Evolutionary conservation across 148 eudicot species (phyloP).

Genomic region (Chenopodium suecicum): DNA sequence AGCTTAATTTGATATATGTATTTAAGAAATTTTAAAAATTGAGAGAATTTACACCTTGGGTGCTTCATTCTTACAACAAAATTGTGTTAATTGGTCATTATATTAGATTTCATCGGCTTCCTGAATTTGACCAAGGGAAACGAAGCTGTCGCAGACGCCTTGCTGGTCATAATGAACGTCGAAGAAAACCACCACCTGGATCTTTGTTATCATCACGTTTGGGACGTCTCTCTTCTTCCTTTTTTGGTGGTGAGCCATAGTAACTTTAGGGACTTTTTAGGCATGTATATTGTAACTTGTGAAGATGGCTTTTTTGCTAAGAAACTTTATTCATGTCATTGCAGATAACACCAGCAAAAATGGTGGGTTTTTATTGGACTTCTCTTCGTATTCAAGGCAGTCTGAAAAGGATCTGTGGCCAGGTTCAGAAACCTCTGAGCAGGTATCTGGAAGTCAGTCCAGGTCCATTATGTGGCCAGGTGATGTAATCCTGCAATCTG

Average conservation of each 20-base stretch:
- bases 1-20: neutral
- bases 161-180: slow-evolving; percentile 93
- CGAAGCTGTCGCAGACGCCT: slow-evolving; percentile 92
- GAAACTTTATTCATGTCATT: slow-evolving; percentile 6
- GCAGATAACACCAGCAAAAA: slow-evolving; percentile 50
- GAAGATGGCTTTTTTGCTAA: neutral
- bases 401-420: slow-evolving; percentile 51
- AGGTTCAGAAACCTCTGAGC: slow-evolving; percentile 42
- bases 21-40: neutral
- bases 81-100: neutral
- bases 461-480: slow-evolving; percentile 45
- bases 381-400: slow-evolving; percentile 45
- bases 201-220: slow-evolving; percentile 64
- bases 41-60: neutral
- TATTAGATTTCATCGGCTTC: slow-evolving; percentile 79
- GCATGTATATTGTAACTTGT: neutral
- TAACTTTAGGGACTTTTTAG: neutral
- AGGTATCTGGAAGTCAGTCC: slow-evolving; percentile 36
- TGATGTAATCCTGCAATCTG: slow-evolving; percentile 11
- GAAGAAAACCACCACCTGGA: slow-evolving; percentile 89
- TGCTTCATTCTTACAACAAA: neutral
- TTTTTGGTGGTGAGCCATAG: slow-evolving; percentile 47
- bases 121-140: slow-evolving; percentile 90
- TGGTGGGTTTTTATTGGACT: slow-evolving; percentile 76
- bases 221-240: slow-evolving; percentile 56